Evolutionary conservation across 306 rosid species (phyloP), one percentile per base, ranked within the genome.

Genomic region (Luffa acutangula): DNA sequence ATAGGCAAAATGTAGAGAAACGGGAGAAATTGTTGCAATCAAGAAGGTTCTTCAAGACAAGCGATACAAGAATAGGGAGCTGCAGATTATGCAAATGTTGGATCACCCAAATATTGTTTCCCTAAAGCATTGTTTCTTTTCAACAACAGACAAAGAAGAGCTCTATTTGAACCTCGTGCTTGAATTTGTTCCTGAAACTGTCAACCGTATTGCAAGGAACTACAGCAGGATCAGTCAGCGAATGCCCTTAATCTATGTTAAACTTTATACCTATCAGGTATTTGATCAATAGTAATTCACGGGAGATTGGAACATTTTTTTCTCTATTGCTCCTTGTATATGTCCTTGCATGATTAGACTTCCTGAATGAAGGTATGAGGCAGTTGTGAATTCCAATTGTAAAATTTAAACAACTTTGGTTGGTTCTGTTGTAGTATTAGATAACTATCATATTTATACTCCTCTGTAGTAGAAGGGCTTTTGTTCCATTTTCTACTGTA

Each of bases 21-120:
- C 99, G 1, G 99, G 97, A 80, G 99, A 95, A 88, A 90, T 92
- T 85, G 97, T 95, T 48, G 99, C 99, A 76, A 95, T 95, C 82
- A 95, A 95, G 89, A 95, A 95, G 88, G 99, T 95, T 83, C 96
- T 95, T 78, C 99, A 95, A 84, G 99, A 95, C 91, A 92, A 92
- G 89, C 95, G 99, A 77, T 95, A 92, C 90, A 95, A 93, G 86
- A 95, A 95, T 81, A 89, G 99, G 86, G 99, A 95, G 84, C 83
- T 95, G 75, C 99, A 95, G 81, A 95, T 95, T 81, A 95, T 95
- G 99, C 97, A 95, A 84, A 92, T 95, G 99, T 87, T 95, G 87
- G 97, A 95, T 85, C 99, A 95, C 86, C 99, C 99, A 52, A 93
- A 95, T 79, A 86, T 95, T 74, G 99, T 95, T 57, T 89, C 94